Percentiles rank a stretch among this genome's conserved stretches.
phyloP scores from a whole-genome alignment of 192 early-diverging fungal genomes.

The Backusella tarrabulga region DNA sequence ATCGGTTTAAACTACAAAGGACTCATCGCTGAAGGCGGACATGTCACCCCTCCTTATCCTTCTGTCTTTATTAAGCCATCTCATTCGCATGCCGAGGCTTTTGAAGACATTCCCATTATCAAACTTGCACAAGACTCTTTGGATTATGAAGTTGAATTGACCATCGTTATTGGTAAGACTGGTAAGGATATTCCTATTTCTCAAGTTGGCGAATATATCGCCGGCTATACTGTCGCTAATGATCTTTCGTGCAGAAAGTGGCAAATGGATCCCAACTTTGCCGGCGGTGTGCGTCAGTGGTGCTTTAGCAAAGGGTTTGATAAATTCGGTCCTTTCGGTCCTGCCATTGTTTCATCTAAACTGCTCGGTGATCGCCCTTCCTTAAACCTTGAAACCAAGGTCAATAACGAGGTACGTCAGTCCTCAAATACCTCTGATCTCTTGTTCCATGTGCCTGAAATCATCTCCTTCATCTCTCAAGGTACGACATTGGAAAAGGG shows the following conservation, averaged over 20 bases:
- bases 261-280: constrained; percentile 41
- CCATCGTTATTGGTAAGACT: constrained; percentile 81
- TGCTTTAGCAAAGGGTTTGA: constrained; percentile 22
- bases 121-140: constrained; percentile 33
- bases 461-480: constrained; percentile 74
- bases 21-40: constrained; percentile 53
- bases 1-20: constrained; percentile 61
- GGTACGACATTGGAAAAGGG: constrained; percentile 88
- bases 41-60: constrained; percentile 45
- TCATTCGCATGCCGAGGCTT: constrained; percentile 40
- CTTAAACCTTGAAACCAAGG: constrained; percentile 18
- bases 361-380: not conserved
- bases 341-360: constrained; percentile 42
- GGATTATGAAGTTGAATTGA: constrained; percentile 76
- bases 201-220: constrained; percentile 64
- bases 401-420: constrained; percentile 73
- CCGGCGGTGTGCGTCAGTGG: constrained; percentile 9
- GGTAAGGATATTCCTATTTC: constrained; percentile 71
- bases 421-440: constrained; percentile 71
- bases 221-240: constrained; percentile 63
- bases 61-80: constrained; percentile 60
- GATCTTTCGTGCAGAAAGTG: constrained; percentile 51
- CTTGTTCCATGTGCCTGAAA: constrained; percentile 53
- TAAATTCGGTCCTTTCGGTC: constrained; percentile 17
- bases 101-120: constrained; percentile 48